These are phyloP conservation scores for Besnoitia besnoiti DNA, from an alignment of 169 alveolate genomes.

Conservation along the genomic window DNA sequence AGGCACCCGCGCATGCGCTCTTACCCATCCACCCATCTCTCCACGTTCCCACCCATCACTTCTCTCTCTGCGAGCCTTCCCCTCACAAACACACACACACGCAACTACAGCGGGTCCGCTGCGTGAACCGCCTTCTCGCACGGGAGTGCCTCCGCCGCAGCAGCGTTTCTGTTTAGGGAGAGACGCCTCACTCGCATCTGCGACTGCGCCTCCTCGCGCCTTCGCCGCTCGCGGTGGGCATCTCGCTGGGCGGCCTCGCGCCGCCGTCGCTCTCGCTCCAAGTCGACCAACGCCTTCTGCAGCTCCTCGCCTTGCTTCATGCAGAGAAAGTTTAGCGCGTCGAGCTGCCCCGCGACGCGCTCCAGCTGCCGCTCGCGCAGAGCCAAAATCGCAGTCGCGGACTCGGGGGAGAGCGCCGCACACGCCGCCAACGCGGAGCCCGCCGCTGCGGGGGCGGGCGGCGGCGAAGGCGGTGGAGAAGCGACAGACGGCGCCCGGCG, in stretches of 20 bases:
- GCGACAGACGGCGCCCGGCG: background rate
- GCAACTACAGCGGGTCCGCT: background rate
- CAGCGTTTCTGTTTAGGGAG: background rate
- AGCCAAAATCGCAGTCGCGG: background rate
- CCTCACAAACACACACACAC: background rate
- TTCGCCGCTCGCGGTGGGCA: background rate
- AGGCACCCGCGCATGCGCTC: too few relatives aligned
- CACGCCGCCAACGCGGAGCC: background rate
- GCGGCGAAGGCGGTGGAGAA: background rate
- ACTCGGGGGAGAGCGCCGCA: background rate
- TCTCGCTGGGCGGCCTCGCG: slow-evolving; percentile 29
- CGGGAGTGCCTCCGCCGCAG: too few relatives aligned
- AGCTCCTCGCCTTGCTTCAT: slow-evolving; percentile 38
- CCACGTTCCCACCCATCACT: background rate
- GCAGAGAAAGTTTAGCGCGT: slow-evolving; percentile 12
- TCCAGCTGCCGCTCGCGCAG: slow-evolving; percentile 30
- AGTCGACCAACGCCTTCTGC: background rate
- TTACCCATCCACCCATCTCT: too few relatives aligned
- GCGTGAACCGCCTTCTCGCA: too few relatives aligned
- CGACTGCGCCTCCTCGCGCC: background rate
- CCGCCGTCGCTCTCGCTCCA: background rate
- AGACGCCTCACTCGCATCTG: background rate
- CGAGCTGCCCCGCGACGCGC: slow-evolving; percentile 36
- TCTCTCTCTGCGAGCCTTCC: background rate
- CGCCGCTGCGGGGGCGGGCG: background rate